These are phyloP conservation scores for Delitschia confertaspora DNA, from an alignment of 495 filamentous ascomycete genomes.

Conservation along the genomic window DNA sequence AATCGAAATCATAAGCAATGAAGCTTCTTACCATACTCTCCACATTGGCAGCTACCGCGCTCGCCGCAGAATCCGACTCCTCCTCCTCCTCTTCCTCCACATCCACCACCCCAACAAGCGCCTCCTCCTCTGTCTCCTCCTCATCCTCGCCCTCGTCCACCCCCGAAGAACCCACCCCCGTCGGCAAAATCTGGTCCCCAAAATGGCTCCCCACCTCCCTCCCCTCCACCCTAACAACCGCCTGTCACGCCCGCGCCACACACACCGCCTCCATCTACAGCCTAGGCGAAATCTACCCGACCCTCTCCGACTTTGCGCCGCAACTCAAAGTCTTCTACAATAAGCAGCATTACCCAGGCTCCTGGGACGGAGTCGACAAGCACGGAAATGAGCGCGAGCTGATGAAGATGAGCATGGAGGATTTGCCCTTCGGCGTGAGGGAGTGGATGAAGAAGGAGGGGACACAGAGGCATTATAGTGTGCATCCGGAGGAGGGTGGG, in stretches of 20 bases:
- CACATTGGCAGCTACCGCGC: slow-evolving; percentile 5
- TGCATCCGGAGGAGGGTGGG: slow-evolving; percentile 25
- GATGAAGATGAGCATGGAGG: slow-evolving; percentile 21
- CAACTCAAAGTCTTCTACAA: slow-evolving; percentile 28
- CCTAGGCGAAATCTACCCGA: slow-evolving; percentile 21
- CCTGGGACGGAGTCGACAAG: slow-evolving; percentile 20
- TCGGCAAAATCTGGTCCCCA: slow-evolving; percentile 13
- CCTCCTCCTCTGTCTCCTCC: slow-evolving; percentile 2
- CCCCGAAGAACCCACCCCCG: slow-evolving; percentile 9
- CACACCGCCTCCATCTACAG: slow-evolving; percentile 19
- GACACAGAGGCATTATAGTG: slow-evolving; percentile 21
- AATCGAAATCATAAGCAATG: too few species aligned
- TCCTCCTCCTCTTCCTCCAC: slow-evolving; percentile 5
- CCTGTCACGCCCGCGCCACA: slow-evolving; percentile 5
- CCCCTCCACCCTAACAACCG: slow-evolving; percentile 6
- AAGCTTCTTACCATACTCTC: slow-evolving; percentile 11
- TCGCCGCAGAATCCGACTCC: slow-evolving; percentile 3
- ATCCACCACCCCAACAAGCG: background rate
- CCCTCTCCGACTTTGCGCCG: slow-evolving; percentile 18
- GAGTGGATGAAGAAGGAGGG: slow-evolving; percentile 15
- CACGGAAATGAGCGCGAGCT: slow-evolving; percentile 23
- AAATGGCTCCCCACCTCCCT: slow-evolving; percentile 9
- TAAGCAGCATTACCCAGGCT: slow-evolving; percentile 24
- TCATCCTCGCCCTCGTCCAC: background rate
- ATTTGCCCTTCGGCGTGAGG: slow-evolving; percentile 18